Evolutionary conservation across 306 rosid genomes (phyloP).

Genomic region (Potentilla sterilis): DNA sequence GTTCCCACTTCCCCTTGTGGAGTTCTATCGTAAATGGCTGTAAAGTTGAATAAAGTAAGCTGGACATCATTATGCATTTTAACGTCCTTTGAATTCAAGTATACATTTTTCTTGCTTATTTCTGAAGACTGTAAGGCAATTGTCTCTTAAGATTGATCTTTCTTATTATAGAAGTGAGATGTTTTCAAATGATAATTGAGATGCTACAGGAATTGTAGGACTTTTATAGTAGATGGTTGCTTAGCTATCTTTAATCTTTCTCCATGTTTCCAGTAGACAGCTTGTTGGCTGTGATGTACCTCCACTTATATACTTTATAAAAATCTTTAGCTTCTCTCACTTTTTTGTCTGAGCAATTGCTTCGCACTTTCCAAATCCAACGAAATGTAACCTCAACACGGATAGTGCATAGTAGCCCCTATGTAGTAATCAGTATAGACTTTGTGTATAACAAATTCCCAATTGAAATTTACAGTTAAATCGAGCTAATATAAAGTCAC

Average conservation of each 20-base stretch:
- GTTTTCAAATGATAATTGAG: neutral
- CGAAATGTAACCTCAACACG: neutral
- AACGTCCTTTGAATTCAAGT: neutral
- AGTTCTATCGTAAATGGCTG: neutral
- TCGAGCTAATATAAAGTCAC: neutral
- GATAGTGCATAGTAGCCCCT: no score
- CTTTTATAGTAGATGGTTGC: neutral
- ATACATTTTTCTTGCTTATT: neutral
- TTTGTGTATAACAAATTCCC: neutral
- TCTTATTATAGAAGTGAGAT: neutral
- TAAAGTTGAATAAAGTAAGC: neutral
- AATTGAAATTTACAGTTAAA: neutral
- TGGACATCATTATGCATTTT: neutral
- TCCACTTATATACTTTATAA: neutral
- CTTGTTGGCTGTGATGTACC: neutral
- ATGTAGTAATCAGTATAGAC: no score
- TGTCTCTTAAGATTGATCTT: neutral
- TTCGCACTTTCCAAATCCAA: neutral
- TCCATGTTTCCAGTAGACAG: neutral
- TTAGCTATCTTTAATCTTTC: neutral
- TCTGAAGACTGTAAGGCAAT: neutral
- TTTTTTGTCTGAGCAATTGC: neutral
- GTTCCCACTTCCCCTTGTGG: neutral
- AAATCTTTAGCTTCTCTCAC: neutral
- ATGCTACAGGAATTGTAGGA: neutral